phyloP scores from a whole-genome alignment of 768 basidiomycete species.

The Rubroboletus satanas region DNA sequence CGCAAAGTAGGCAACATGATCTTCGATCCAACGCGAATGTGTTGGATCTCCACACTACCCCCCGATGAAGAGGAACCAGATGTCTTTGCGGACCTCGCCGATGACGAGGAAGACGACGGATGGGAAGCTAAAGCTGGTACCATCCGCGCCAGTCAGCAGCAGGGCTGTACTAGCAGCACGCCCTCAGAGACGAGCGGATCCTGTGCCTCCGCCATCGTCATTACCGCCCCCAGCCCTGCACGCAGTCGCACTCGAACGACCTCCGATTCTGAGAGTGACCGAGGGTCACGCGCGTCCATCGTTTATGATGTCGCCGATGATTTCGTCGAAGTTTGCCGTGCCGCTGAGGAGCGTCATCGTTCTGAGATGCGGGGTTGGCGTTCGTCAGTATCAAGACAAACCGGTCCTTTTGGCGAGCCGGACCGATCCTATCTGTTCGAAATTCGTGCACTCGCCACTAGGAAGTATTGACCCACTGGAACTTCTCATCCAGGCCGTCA shows the following conservation, averaged over 20 bases:
- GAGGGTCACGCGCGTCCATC: conserved; percentile 76
- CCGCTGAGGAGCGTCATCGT: conserved; percentile 79
- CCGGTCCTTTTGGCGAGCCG: conserved; percentile 33
- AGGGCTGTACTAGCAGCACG: conserved; percentile 28
- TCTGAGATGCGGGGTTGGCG: conserved; percentile 83
- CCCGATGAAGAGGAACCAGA: conserved; percentile 93
- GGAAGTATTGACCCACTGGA: conserved; percentile 56
- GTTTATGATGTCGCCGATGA: conserved; percentile 73
- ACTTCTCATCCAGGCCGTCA: not conserved
- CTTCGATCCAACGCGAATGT: conserved; percentile 92
- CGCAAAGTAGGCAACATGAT: conserved; percentile 97
- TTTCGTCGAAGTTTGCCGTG: conserved; percentile 66
- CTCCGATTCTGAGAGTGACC: conserved; percentile 70
- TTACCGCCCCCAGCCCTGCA: conserved; percentile 55
- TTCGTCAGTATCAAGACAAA: conserved; percentile 22
- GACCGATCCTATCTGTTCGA: conserved; percentile 72
- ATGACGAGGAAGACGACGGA: conserved; percentile 76
- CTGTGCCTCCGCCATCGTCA: conserved; percentile 25
- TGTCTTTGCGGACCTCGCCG: conserved; percentile 89
- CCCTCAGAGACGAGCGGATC: conserved; percentile 26
- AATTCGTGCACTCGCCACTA: conserved; percentile 82
- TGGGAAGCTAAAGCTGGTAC: conserved; percentile 78
- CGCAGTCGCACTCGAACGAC: conserved; percentile 60
- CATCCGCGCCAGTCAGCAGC: conserved; percentile 61
- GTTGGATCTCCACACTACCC: conserved; percentile 84